Evolutionary conservation across 2,329 filamentous ascomycete species (phyloP), one percentile per base, ranked within the genome.

Genomic region (Hysterium pulicare): DNA sequence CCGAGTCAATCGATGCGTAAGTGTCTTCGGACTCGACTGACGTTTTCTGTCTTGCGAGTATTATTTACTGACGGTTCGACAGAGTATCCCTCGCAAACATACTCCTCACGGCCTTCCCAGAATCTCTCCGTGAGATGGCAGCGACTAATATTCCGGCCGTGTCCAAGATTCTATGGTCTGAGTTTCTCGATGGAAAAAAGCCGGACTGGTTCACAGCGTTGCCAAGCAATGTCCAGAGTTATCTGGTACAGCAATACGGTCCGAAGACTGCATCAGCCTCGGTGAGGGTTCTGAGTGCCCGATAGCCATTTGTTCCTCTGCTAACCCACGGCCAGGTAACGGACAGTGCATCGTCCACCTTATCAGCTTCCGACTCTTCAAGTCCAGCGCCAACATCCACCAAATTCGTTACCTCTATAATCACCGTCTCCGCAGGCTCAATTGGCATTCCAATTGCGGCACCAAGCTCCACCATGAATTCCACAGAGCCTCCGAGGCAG

Each of bases 71-170:
- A n/a, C n/a, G n/a, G n/a, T n/a, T n/a, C 24, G 13, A n/a, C 21
- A 66, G 61, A 19, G 44, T 62, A n/a, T 61, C 61, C 3, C 50
- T 67, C 41, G 61, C 59, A 35, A 42, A 58, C 39, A 48, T 66
- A 20, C 55, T 67, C 19, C 51, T 66, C 10, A 67, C 61, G 15
- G 64, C 62, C 30, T 48, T 67, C 5, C 64, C 64, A 16, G 51
- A 53, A 17, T 66, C 60, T 23, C 49, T 67, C 10, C 61, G 62
- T 32, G 47, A 59, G 38, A 53, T 66, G 6, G 64, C 61, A 26
- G 62, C 60, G 11, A 67, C 64, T 2, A 62, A 67, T 28, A 40
- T 64, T 21, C 61, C 62, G 2, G 62, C 60, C 3, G 57, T 61
- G 2, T 67, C 64, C 5, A 59, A 58, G 40, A 60, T 66, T 6